Evolutionary conservation across 148 eudicot species (phyloP), one percentile per base, ranked within the genome.

Genomic region (Rhododendron williamsianum): DNA sequence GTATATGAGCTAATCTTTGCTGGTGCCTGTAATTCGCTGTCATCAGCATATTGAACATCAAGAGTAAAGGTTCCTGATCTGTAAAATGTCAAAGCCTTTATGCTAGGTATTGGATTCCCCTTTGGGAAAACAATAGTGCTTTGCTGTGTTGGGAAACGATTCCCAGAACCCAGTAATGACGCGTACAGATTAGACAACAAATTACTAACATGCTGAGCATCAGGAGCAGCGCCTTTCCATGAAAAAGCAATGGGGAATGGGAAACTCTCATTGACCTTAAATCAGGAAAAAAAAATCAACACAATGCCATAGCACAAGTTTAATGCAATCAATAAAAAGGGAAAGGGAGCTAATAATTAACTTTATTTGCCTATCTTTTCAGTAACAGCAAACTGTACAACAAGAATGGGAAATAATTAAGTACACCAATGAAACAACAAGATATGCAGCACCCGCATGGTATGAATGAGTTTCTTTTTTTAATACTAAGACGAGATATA

Each of bases 1-100:
- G 94, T 92, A 69, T 97, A 95, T 9, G 95, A 88, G 80, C 99
- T 97, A 77, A 97, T 97, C 84, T 94, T 90, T 19, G 93, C 88
- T 4, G 96, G 94, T 85, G 93, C 95, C 87, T 92, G 93, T 89
- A 95, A 36, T 86, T 97, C 99, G 84, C 90, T 93, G 78, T 87
- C 92, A 90, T 97, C 98, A 82, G 94, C 95, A 90, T 97, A 97
- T 30, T 91, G 98, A 73, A 93, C 88, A 89, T 97, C 98, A 4
- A 94, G 82, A 49, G 91, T 67, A 72, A 97, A 89, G 46, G 98
- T 94, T 78, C 93, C 96, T 11, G 98, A 89, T 84, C 95, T 90
- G 46, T 91, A 89, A 81, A 97, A 90, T 43, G 98, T 92, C 83
- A 97, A 84, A 79, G 98, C 98, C 91, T 95, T 97, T 49, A 91